Conservation (phyloP, 2,329 filamentous ascomycete genomes). For the Colletotrichum ledebouriae region DNA sequence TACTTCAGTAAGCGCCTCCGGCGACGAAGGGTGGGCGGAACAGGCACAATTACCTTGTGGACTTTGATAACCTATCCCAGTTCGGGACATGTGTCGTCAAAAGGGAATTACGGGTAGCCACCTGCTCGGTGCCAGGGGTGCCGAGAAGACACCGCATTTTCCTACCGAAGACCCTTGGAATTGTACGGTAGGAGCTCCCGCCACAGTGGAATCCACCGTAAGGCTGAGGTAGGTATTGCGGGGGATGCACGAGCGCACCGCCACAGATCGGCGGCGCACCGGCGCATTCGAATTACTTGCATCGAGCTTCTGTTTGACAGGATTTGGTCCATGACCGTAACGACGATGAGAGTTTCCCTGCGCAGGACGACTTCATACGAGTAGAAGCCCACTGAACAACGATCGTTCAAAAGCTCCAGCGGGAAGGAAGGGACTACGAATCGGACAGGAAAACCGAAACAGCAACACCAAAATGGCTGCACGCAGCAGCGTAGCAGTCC, state of each 20-base stretch:
- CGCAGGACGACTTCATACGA: background rate
- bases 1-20: background rate
- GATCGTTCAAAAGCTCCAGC: background rate
- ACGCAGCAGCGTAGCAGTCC: slow-evolving; percentile 23
- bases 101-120: slow-evolving; percentile 32
- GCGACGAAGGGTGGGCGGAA: background rate
- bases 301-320: slow-evolving; percentile 1
- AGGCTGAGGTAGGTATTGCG: slow-evolving; percentile 20
- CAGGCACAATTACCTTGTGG: slow-evolving; percentile 28
- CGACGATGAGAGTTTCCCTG: background rate
- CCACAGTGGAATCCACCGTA: slow-evolving; percentile 30
- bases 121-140: slow-evolving; percentile 31
- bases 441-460: background rate
- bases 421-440: background rate
- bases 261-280: slow-evolving; percentile 34
- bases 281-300: slow-evolving; percentile 10
- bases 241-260: slow-evolving; percentile 34
- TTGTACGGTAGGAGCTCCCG: slow-evolving; percentile 20
- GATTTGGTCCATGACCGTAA: background rate
- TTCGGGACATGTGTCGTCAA: slow-evolving; percentile 46
- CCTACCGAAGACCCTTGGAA: background rate
- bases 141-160: slow-evolving; percentile 11
- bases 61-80: slow-evolving; percentile 13
- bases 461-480: slow-evolving; percentile 27
- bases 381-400: too few species aligned